Conservation (phyloP, 169 alveolate genomes). For the Miamiensis avidus region DNA sequence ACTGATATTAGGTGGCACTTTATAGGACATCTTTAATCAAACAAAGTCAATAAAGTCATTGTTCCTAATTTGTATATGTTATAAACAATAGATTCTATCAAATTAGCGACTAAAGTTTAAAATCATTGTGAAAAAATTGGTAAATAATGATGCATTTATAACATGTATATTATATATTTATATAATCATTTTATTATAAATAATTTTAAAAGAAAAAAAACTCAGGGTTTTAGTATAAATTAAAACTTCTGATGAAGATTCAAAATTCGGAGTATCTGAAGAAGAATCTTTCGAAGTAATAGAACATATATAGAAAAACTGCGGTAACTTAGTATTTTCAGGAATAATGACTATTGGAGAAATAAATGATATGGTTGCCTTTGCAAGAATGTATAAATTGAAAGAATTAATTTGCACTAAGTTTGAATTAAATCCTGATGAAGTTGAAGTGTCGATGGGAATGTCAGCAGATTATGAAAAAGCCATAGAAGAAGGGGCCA, state of each 20-base stretch:
- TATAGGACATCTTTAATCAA: constrained; percentile 94
- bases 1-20: constrained; percentile 93
- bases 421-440: constrained; percentile 54
- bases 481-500: constrained; percentile 90
- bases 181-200: too few relatives aligned
- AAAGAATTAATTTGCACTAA: constrained; percentile 63
- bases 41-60: constrained; percentile 86
- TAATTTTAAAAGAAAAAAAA: constrained; percentile 26
- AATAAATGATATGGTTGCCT: constrained; percentile 62
- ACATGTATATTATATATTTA: too few relatives aligned
- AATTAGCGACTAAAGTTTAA: constrained; percentile 84
- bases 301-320: constrained; percentile 68
- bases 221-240: constrained; percentile 86
- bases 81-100: constrained; percentile 90
- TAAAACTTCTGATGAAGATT: constrained; percentile 86
- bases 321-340: constrained; percentile 75
- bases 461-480: constrained; percentile 91
- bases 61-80: constrained; percentile 82
- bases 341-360: constrained; percentile 96
- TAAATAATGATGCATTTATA: too few relatives aligned
- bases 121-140: constrained; percentile 49
- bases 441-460: constrained; percentile 91
- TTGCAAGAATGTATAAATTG: constrained; percentile 68
- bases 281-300: constrained; percentile 67
- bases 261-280: constrained; percentile 85